Evolutionary conservation across 2,329 filamentous ascomycete genomes (phyloP).

Genomic region (Diplodia scrobiculata): DNA sequence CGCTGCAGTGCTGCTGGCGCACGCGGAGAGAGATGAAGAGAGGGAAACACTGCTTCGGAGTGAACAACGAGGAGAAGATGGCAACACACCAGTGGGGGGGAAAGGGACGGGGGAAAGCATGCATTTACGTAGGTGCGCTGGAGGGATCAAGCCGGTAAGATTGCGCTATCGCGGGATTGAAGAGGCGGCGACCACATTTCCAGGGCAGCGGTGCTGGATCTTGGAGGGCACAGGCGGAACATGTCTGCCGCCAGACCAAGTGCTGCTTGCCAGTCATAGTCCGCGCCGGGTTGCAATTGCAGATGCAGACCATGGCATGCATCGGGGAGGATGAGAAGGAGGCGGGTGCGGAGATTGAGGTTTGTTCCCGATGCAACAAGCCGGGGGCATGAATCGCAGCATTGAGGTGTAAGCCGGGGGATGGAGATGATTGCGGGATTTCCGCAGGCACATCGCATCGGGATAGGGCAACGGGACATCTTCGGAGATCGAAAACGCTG

Average conservation of each 20-base stretch:
- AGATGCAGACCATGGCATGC: background rate
- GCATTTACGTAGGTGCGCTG: background rate
- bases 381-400: background rate
- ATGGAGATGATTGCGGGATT: background rate
- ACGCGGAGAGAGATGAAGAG: no score
- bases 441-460: background rate
- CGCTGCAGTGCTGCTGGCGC: background rate
- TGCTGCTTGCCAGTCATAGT: no score
- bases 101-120: background rate
- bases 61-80: background rate
- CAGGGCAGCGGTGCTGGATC: background rate
- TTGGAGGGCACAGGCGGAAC: background rate
- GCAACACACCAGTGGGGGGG: no score
- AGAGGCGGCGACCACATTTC: background rate
- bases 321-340: background rate
- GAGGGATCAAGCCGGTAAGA: slow-evolving; percentile 12
- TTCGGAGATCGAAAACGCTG: background rate
- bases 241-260: background rate
- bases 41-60: background rate
- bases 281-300: background rate
- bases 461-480: background rate
- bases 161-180: background rate
- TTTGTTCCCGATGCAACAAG: background rate
- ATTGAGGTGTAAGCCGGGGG: background rate
- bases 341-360: background rate